A percentile compares a stretch with the other conserved stretches of the same genome.
These are phyloP conservation scores for Chrysanthemum makinoi DNA, from an alignment of 129 eudicot genomes.

Conservation along the genomic window DNA sequence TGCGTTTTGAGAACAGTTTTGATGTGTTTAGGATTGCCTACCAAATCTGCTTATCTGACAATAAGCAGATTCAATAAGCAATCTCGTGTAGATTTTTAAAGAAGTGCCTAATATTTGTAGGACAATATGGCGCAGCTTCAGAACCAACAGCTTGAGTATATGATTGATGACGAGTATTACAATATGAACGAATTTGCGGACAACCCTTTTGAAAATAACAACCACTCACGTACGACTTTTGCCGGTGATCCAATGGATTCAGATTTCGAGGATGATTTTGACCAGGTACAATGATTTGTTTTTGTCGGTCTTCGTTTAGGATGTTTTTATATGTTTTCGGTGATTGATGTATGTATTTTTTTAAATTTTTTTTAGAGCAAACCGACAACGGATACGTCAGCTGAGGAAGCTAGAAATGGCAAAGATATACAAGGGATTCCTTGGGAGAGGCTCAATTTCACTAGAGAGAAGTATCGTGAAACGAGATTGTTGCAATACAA, in stretches of 20 bases:
- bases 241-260: conserved; percentile 52
- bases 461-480: conserved; percentile 77
- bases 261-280: conserved; percentile 73
- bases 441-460: conserved; percentile 88
- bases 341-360: conserved; percentile 11
- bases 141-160: conserved; percentile 65
- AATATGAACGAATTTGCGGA: conserved; percentile 46
- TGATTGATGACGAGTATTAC: conserved; percentile 50
- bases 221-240: conserved; percentile 1
- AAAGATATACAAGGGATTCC: conserved; percentile 94
- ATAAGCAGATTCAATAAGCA: too few relatives aligned
- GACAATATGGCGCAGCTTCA: conserved; percentile 67
- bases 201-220: conserved; percentile 24
- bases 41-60: too few relatives aligned
- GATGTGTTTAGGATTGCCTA: too few relatives aligned
- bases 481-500: conserved; percentile 72
- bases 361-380: conserved; percentile 36
- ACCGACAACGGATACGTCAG: conserved; percentile 79
- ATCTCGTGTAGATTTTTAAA: not conserved
- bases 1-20: too few relatives aligned
- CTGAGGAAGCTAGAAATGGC: conserved; percentile 81
- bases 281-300: conserved; percentile 41
- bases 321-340: not conserved
- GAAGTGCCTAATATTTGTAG: conserved; percentile 33
- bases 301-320: not conserved